Conservation (phyloP, 192 early-diverging fungal genomes). For the Coemansia brasiliensis region DNA sequence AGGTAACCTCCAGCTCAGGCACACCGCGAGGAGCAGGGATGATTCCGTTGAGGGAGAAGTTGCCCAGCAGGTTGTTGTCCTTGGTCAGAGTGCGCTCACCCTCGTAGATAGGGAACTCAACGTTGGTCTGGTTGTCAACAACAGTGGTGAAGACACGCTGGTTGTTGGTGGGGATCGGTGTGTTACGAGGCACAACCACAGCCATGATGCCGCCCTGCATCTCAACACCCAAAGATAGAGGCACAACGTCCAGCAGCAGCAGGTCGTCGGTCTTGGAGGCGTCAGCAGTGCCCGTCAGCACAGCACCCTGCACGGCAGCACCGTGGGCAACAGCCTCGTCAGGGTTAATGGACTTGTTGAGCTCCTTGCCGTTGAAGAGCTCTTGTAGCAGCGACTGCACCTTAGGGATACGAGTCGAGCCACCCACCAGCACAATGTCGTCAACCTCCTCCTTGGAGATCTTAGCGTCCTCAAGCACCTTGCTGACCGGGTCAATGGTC, state of each 20-base stretch:
- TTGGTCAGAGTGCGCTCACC: slow-evolving; percentile 86
- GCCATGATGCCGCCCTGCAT: slow-evolving; percentile 84
- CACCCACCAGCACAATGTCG: slow-evolving; percentile 84
- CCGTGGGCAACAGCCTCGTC: slow-evolving; percentile 95
- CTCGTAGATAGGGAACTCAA: slow-evolving; percentile 84
- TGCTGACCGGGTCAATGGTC: slow-evolving; percentile 70
- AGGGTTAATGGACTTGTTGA: slow-evolving; percentile 90
- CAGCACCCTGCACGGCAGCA: slow-evolving; percentile 85
- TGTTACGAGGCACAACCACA: slow-evolving; percentile 82
- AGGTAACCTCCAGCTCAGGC: slow-evolving; percentile 79
- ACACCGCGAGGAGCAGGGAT: slow-evolving; percentile 74
- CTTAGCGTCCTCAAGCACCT: slow-evolving; percentile 77
- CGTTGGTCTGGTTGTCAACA: slow-evolving; percentile 81
- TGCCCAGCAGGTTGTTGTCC: slow-evolving; percentile 89
- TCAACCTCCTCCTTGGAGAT: slow-evolving; percentile 72
- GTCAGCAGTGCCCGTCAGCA: slow-evolving; percentile 68
- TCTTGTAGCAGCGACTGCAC: slow-evolving; percentile 76
- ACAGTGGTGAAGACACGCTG: slow-evolving; percentile 81
- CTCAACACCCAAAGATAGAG: slow-evolving; percentile 83
- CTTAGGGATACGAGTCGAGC: slow-evolving; percentile 94
- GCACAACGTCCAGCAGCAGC: slow-evolving; percentile 81
- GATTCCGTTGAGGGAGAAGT: slow-evolving; percentile 80
- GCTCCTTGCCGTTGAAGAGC: slow-evolving; percentile 79
- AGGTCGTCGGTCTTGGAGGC: slow-evolving; percentile 68
- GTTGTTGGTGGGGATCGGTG: slow-evolving; percentile 78